Evolutionary conservation across 1,139 yeast genomes (phyloP).

Genomic region (Trichomonascaceae sp.): DNA sequence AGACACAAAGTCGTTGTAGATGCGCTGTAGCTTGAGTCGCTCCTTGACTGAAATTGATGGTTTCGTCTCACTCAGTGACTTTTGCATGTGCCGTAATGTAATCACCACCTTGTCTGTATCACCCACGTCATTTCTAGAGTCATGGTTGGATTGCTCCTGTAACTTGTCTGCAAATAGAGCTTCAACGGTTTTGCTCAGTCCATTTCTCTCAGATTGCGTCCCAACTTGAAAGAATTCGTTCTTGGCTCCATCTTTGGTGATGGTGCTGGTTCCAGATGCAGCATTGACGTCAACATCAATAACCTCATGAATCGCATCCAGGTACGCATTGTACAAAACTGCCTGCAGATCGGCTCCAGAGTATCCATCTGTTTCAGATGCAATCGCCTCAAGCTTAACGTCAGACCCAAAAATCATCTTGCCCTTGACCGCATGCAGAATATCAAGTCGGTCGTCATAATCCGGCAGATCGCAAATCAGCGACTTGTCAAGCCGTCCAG

Average conservation of each 20-base stretch:
- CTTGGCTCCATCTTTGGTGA: conserved; percentile 23
- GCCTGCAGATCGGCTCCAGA: conserved; percentile 97
- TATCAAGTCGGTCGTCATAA: conserved; percentile 57
- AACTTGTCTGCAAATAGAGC: conserved; percentile 15
- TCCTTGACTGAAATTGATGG: conserved; percentile 78
- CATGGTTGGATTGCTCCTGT: background rate
- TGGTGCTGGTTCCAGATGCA: background rate
- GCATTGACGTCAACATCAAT: conserved; percentile 31
- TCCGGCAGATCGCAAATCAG: conserved; percentile 82
- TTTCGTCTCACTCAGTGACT: conserved; percentile 62
- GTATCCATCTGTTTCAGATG: conserved; percentile 54
- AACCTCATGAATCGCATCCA: conserved; percentile 76
- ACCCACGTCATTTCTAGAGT: conserved; percentile 1
- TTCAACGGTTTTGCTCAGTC: conserved; percentile 35
- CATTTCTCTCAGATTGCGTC: conserved; percentile 1
- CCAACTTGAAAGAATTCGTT: conserved; percentile 27
- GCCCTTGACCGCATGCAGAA: conserved; percentile 46
- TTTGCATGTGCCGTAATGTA: conserved; percentile 41
- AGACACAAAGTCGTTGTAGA: conserved; percentile 62
- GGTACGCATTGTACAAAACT: conserved; percentile 77
- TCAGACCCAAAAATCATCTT: conserved; percentile 28
- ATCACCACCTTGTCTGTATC: conserved; percentile 28
- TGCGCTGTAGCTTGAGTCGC: conserved; percentile 42
- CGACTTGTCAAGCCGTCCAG: conserved; percentile 90
- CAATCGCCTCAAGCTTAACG: conserved; percentile 44